Percentiles rank a stretch among this genome's conserved stretches.
These are phyloP conservation scores for Pseudevernia furfuracea DNA, from an alignment of 495 filamentous ascomycete species.

Conservation along the genomic window DNA sequence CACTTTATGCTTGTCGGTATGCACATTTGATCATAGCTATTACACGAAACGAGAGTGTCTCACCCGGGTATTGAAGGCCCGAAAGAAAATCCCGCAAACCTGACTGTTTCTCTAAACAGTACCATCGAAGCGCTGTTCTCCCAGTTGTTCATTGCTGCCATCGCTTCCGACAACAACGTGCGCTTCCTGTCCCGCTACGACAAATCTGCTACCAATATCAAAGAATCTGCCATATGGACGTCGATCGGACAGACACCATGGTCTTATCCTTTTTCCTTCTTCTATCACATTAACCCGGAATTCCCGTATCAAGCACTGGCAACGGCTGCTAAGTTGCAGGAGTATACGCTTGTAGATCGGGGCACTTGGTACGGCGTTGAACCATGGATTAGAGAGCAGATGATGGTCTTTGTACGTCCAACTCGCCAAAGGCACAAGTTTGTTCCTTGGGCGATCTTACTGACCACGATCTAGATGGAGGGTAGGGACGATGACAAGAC, in stretches of 20 bases:
- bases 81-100: background rate
- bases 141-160: background rate
- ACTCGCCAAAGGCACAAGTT: no score
- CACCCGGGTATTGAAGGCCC: background rate
- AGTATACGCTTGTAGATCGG: background rate
- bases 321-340: background rate
- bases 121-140: background rate
- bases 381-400: background rate
- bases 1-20: background rate
- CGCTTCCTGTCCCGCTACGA: background rate
- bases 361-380: conserved; percentile 1
- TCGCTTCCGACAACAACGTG: background rate
- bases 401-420: background rate
- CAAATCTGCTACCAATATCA: background rate
- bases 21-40: background rate
- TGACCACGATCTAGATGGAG: background rate
- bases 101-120: background rate
- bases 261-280: background rate
- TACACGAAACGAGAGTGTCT: background rate
- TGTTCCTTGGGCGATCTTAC: no score
- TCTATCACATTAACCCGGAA: background rate
- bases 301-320: background rate
- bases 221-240: background rate
- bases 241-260: background rate
- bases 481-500: background rate